Evolutionary conservation across 2,329 filamentous ascomycete genomes (phyloP), one percentile per base, ranked within the genome.

Genomic region (Aureobasidium sp.): DNA sequence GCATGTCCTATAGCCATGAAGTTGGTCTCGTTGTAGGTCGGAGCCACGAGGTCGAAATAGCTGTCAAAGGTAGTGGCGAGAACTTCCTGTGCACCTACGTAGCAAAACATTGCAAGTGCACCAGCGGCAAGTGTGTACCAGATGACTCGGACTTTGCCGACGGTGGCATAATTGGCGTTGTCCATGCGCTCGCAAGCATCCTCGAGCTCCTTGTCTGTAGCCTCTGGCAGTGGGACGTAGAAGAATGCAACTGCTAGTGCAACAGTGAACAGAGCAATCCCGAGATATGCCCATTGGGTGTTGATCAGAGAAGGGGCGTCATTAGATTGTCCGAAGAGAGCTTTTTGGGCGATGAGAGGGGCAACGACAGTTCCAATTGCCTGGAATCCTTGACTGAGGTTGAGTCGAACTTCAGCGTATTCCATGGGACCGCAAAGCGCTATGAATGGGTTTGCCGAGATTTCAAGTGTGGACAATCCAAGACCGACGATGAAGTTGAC

Each of bases 241-340:
- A 82, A 84, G 70, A 85, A 86, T 2, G 78, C 77, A 11, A 86
- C 75, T 1, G 84, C 84, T 14, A 87, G 75, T 3, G 81, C 71
- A 51, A 85, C 76, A 31, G 82, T 84, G 67, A 86, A 85, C 14
- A 87, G 76, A 0, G 83, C 79, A 62, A 87, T 86, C 8, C 82
- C 84, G 2, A 87, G 79, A 64, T 87, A 87, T 0, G 84, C 80
- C 83, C 84, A 87, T 69, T 87, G 84, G 1, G 85, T 83, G 61
- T 84, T 78, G 62, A 86, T 81, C 29, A 87, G 70, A 11, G 78
- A 80, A 0, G 78, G 75, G 0, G 81, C 80, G 62, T 81, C 74
- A 5, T 70, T 70, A 1, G 78, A 74, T n/a, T 72, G 70, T 39
- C 67, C 66, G 72, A 86, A 85, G 31, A 87, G 77, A 0, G 84